Conservation (phyloP, 108 stramenopile genomes). For the Craspedostauros australis region DNA sequence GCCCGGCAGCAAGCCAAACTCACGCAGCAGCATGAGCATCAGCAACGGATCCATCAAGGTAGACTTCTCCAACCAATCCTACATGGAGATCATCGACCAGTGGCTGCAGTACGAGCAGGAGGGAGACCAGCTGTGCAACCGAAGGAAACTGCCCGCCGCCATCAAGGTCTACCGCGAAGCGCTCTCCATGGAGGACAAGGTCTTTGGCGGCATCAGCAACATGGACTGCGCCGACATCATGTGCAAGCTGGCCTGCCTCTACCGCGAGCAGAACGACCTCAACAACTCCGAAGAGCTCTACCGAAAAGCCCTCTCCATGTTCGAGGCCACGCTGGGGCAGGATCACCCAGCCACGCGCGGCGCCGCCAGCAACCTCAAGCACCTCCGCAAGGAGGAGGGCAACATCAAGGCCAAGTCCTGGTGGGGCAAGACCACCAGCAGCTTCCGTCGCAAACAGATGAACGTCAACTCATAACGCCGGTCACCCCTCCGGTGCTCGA, state of each 20-base stretch:
- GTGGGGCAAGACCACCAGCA: too few species aligned
- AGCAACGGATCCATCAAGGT: too few species aligned
- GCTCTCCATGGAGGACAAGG: not conserved
- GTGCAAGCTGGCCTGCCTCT: constrained; percentile 10
- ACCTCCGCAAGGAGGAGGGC: too few species aligned
- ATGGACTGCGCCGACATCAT: constrained; percentile 12
- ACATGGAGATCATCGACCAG: not conserved
- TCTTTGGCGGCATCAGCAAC: not conserved
- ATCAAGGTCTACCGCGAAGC: not conserved
- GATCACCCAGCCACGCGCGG: constrained; percentile 13
- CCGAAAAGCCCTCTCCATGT: too few species aligned
- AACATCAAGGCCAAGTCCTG: too few species aligned
- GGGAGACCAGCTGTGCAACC: not conserved
- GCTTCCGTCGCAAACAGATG: too few species aligned
- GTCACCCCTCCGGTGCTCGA: too few species aligned
- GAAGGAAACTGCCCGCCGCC: not conserved
- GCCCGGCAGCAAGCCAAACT: too few species aligned
- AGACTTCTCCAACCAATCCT: too few species aligned
- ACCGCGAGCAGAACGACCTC: not conserved
- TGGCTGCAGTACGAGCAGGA: not conserved
- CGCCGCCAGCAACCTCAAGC: constrained; percentile 2
- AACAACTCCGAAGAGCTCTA: not conserved
- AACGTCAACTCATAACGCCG: too few species aligned
- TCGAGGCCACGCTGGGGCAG: not conserved
- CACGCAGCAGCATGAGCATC: too few species aligned